phyloP scores from a whole-genome alignment of 208 protist genomes.

The Trypanosomatidae sp. region DNA sequence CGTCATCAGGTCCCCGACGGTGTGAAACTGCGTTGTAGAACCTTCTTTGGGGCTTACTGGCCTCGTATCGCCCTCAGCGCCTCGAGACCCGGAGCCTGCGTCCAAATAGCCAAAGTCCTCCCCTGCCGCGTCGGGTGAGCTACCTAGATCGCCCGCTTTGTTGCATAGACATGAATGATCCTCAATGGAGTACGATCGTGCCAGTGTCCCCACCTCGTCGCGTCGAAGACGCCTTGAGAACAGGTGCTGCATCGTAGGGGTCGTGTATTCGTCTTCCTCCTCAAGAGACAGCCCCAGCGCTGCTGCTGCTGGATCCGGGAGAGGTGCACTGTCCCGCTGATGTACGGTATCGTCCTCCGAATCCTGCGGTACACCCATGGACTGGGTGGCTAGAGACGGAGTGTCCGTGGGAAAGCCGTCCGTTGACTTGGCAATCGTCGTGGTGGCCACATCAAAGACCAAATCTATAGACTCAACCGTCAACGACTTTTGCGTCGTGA shows the following conservation, averaged over 20 bases:
- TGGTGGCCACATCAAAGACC: conserved; percentile 15
- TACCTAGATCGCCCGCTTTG: background rate
- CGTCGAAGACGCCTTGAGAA: background rate
- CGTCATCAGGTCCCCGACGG: conserved; percentile 32
- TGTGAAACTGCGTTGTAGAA: conserved; percentile 19
- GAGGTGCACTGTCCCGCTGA: background rate
- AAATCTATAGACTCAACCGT: conserved; percentile 25
- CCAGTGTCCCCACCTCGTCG: conserved; percentile 6
- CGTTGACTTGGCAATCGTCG: background rate
- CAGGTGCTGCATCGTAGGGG: background rate
- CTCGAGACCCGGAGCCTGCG: background rate
- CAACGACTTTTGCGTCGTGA: conserved; percentile 27
- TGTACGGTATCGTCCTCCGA: background rate
- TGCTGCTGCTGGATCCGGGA: background rate
- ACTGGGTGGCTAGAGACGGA: background rate
- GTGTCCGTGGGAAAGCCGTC: background rate
- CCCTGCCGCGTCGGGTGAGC: background rate
- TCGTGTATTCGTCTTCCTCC: background rate
- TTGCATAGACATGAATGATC: conserved; percentile 12
- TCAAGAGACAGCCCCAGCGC: background rate
- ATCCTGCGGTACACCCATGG: background rate
- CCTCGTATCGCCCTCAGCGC: background rate
- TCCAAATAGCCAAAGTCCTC: background rate
- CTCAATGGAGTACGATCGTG: conserved; percentile 29
- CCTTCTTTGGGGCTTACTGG: background rate